Evolutionary conservation across 2,329 filamentous ascomycete species (phyloP), one percentile per base, ranked within the genome.

Genomic region (Graphilbum fragrans): DNA sequence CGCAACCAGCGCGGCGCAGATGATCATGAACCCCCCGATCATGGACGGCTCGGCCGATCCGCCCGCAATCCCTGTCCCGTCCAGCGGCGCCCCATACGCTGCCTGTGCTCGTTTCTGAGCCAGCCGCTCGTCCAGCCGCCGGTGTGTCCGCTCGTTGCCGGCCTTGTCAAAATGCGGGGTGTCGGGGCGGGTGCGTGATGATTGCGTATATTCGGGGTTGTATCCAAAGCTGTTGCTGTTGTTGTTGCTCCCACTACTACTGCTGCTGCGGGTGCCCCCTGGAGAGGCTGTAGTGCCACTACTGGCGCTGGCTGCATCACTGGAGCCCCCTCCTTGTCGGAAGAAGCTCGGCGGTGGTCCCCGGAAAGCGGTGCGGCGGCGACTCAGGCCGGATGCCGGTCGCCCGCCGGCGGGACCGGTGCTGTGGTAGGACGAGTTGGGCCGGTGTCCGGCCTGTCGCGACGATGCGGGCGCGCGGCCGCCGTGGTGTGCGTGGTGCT

Each of bases 331-430:
- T 1, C 55, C 59, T 43, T 59, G 79, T 17, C 80, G 73, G 60
- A 86, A 95, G 64, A 95, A 96, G 48, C 78, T 85, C 0, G 90
- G 88, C 39, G 92, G 88, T 4, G 92, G 90, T 0, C 90, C 90
- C 18, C 74, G 75, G 60, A 93, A 95, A 5, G 80, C 70, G 2
- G 78, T 76, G 3, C 86, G 70, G 20, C 90, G 74, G 33, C 81
- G 74, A 56, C 80, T 87, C 25, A 98, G 66, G 0, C 92, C 92
- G 1, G 77, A 86, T 0, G 92, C 78, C 0, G 88, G 79, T 1
- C 92, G 76, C 1, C 81, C 78, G 39, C 86, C 86, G 3, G 80
- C 80, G 0, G 77, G 82, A 40, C 68, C 64, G 16, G 65, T 63
- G 51, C 69, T 77, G 55, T 70, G 69, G 60, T 73, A 77, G 39